Evolutionary conservation across 73 alveolate species (phyloP), one percentile per base, ranked within the genome.

Genomic region (Tetrahymena thermophila): DNA sequence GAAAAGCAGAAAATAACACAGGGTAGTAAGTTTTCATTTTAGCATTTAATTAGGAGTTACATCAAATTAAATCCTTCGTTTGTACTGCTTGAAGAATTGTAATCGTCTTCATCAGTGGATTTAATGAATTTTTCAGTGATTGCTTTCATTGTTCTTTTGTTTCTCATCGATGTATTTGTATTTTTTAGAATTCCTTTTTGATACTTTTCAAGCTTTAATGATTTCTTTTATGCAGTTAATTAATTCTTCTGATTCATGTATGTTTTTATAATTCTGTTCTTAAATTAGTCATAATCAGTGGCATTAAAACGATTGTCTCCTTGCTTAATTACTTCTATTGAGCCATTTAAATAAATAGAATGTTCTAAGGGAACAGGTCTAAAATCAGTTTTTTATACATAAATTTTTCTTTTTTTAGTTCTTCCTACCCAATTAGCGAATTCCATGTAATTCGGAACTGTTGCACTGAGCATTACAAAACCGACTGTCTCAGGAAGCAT

Each of bases 381-480:
- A 71, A 96, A 95, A 85, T 96, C 89, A 83, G 99, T 99, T 93
- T 96, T 97, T 96, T 98, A 98, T 10, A 98, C 99, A 95, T 97
- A 99, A 14, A 99, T 99, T 85, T 96, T 95, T 95, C 98, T 96
- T 93, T 97, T 97, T 94, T 98, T 98, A 56, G 98, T 98, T 94
- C 99, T 98, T 43, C 99, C 99, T 15, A 99, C 99, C 99, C 99
- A 99, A 35, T 98, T 98, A 17, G 99, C 99, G 95, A 99, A 98
- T 95, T 98, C 99, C 97, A 95, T 96, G 96, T 98, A 98, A 96
- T 99, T 99, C 3, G 99, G 99, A 93, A 99, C 99, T 15, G 99
- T 99, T 8, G 99, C 99, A 37, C 93, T 93, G 3, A 94, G 57
- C 96, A 94, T 94, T 25, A 94, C 93, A 35, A 94, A 83, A 13